phyloP scores from a whole-genome alignment of 345 rosid genomes.

The Noccaea bulbosa region DNA sequence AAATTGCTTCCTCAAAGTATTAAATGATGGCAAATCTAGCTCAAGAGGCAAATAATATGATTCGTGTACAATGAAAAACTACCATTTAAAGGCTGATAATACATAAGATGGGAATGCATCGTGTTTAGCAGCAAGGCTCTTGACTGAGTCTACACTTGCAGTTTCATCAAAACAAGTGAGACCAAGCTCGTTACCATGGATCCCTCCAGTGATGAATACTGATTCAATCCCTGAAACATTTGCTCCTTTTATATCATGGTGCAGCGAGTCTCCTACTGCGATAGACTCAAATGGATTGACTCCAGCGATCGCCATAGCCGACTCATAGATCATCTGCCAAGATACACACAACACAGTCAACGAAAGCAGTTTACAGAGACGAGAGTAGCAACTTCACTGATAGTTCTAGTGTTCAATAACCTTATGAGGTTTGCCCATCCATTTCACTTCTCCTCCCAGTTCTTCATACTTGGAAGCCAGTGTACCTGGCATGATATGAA shows the following conservation, averaged over 20 bases:
- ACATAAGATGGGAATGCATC: slow-evolving; percentile 69
- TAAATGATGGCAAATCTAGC: background rate
- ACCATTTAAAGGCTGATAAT: slow-evolving; percentile 78
- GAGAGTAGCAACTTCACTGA: background rate
- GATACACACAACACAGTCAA: background rate
- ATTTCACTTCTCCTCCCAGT: slow-evolving; percentile 89
- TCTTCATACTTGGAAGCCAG: slow-evolving; percentile 87
- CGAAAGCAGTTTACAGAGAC: background rate
- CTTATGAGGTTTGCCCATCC: slow-evolving; percentile 98
- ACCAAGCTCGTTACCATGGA: slow-evolving; percentile 84
- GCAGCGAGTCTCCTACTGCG: slow-evolving; percentile 90
- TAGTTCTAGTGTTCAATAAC: slow-evolving; percentile 41
- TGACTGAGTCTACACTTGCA: slow-evolving; percentile 61
- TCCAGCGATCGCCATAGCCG: slow-evolving; percentile 76
- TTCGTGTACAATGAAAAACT: slow-evolving; percentile 32
- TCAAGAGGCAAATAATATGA: slow-evolving; percentile 11
- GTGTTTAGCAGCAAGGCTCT: slow-evolving; percentile 61
- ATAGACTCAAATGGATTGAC: slow-evolving; percentile 59
- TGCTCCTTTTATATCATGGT: slow-evolving; percentile 90
- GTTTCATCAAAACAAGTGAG: slow-evolving; percentile 61
- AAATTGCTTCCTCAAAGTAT: slow-evolving; percentile 6
- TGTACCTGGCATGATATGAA: slow-evolving; percentile 90
- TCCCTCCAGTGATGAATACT: slow-evolving; percentile 69
- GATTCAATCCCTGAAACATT: slow-evolving; percentile 82
- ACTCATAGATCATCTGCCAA: slow-evolving; percentile 75